Conservation (phyloP, 2,329 filamentous ascomycete genomes). For the Penicillium sp. region DNA sequence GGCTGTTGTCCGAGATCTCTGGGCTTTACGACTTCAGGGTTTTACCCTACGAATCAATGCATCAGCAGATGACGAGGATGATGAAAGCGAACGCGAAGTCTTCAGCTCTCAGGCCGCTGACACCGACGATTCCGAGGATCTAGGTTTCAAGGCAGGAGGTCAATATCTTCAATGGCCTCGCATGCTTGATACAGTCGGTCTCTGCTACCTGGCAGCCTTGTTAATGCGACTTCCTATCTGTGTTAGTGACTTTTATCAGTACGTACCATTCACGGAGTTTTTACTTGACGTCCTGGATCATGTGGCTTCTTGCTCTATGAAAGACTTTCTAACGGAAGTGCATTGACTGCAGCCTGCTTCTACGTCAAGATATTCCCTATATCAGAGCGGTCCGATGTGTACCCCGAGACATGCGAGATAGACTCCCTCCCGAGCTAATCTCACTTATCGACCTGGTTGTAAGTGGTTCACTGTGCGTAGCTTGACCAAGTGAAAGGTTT, state of each 20-base stretch:
- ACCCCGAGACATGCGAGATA: slow-evolving; percentile 45
- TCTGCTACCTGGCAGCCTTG: slow-evolving; percentile 77
- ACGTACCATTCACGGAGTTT: slow-evolving; percentile 8
- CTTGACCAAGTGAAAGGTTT: neutral
- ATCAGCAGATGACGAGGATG: slow-evolving; percentile 30
- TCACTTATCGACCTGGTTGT: slow-evolving; percentile 42
- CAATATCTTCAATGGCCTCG: slow-evolving; percentile 54
- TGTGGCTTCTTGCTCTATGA: neutral
- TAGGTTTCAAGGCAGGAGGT: slow-evolving; percentile 33
- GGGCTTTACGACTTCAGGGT: slow-evolving; percentile 69
- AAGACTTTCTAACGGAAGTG: neutral
- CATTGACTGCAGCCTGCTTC: slow-evolving; percentile 32
- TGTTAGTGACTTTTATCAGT: slow-evolving; percentile 65
- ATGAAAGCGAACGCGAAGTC: slow-evolving; percentile 46
- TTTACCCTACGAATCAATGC: slow-evolving; percentile 49
- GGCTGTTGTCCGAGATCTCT: slow-evolving; percentile 74
- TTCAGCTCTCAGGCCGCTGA: slow-evolving; percentile 60
- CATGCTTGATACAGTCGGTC: slow-evolving; percentile 69
- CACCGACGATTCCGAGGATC: slow-evolving; percentile 44
- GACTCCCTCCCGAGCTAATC: slow-evolving; percentile 43
- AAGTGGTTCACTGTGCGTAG: slow-evolving; percentile 8
- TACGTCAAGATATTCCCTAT: slow-evolving; percentile 74
- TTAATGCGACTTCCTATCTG: slow-evolving; percentile 74
- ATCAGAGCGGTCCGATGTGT: slow-evolving; percentile 56
- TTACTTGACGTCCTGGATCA: neutral